Percentiles rank a stretch among this genome's conserved stretches.
Evolutionary conservation across 1,284 basidiomycete genomes (phyloP).

Genomic region (Puccinia sorghi): DNA sequence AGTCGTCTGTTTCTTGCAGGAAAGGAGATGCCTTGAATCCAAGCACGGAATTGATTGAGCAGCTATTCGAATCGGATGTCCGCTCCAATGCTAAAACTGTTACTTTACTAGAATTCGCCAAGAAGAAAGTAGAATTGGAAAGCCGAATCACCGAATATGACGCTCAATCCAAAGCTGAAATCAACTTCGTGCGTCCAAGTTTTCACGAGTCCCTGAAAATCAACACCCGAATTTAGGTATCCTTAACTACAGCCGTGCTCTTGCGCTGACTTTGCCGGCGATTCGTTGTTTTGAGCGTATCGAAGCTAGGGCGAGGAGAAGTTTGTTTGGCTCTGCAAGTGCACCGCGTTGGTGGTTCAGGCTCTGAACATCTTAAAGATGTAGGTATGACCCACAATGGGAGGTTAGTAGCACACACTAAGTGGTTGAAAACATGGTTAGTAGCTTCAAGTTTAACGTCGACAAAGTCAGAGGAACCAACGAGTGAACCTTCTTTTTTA

Average conservation of each 20-base stretch:
- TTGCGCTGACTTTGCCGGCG: not conserved
- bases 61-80: constrained; percentile 2
- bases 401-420: not conserved
- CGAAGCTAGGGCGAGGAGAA: constrained; percentile 28
- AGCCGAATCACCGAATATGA: not conserved
- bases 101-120: constrained; percentile 32
- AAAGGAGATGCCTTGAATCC: constrained; percentile 43
- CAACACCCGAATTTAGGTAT: not conserved
- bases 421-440: constrained; percentile 42
- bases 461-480: too few relatives aligned
- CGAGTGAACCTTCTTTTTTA: too few relatives aligned
- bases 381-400: not conserved
- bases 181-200: constrained; percentile 25
- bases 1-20: not conserved
- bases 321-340: constrained; percentile 32
- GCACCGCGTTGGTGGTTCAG: not conserved
- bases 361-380: not conserved
- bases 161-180: not conserved
- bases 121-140: constrained; percentile 11
- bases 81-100: not conserved
- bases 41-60: constrained; percentile 6
- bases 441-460: not conserved
- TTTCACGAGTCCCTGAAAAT: not conserved
- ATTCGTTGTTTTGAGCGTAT: not conserved
- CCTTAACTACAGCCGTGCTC: not conserved